Conservation (phyloP, 176 grass and related monocot genomes). For the Oryza officinalis region DNA sequence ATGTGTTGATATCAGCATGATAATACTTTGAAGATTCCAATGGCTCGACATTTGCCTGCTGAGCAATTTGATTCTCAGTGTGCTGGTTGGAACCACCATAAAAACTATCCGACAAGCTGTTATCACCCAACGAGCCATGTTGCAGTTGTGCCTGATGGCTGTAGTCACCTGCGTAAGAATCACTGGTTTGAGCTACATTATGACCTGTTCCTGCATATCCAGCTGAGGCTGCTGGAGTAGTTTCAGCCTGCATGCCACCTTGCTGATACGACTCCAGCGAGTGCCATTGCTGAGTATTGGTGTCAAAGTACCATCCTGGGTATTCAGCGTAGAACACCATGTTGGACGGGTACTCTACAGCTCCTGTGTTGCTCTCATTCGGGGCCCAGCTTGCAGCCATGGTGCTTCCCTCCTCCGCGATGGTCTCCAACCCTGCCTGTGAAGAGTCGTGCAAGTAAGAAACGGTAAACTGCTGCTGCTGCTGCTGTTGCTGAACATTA, state of each 20-base stretch:
- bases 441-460: slow-evolving; percentile 51
- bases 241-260: slow-evolving; percentile 22
- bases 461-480: slow-evolving; percentile 39
- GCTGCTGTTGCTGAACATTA: slow-evolving; percentile 33
- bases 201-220: slow-evolving; percentile 1
- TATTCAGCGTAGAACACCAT: slow-evolving; percentile 87
- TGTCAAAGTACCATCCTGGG: slow-evolving; percentile 85
- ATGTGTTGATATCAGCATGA: slow-evolving; percentile 11
- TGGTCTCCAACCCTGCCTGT: slow-evolving; percentile 66
- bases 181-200: neutral
- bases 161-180: slow-evolving; percentile 25
- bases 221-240: slow-evolving; percentile 28
- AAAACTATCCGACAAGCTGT: slow-evolving; percentile 37
- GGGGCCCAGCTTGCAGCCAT: slow-evolving; percentile 31
- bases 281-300: slow-evolving; percentile 73
- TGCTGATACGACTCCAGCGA: slow-evolving; percentile 70
- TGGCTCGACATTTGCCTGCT: slow-evolving; percentile 8
- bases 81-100: slow-evolving; percentile 38
- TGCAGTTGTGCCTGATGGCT: slow-evolving; percentile 38
- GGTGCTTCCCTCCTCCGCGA: slow-evolving; percentile 59
- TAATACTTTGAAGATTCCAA: slow-evolving; percentile 19
- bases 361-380: slow-evolving; percentile 33
- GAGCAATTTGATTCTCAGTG: slow-evolving; percentile 23
- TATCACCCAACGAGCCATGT: slow-evolving; percentile 14
- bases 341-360: slow-evolving; percentile 66